phyloP scores from a whole-genome alignment of 2,329 filamentous ascomycete species.

The Nemania diffusa region DNA sequence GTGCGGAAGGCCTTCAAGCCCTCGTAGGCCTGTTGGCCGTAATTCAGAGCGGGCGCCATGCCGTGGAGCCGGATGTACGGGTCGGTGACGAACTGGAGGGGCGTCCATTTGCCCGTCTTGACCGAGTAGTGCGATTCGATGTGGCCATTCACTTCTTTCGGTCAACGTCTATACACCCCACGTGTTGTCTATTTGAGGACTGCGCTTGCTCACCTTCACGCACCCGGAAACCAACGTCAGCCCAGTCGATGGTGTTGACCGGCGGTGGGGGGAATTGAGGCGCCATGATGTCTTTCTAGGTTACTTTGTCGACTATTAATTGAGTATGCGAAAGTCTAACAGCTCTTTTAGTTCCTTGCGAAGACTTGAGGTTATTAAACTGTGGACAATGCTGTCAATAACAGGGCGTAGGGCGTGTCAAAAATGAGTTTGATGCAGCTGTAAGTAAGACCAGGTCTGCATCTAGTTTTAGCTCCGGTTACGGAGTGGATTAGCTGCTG shows the following conservation, averaged over 20 bases:
- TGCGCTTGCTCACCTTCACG: slow-evolving; percentile 76
- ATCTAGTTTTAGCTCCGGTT: slow-evolving; percentile 34
- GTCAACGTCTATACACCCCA: neutral
- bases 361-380: neutral
- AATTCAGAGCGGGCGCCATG: slow-evolving; percentile 95
- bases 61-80: slow-evolving; percentile 91
- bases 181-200: neutral
- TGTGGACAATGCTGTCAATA: neutral
- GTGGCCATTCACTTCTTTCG: slow-evolving; percentile 82
- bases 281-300: slow-evolving; percentile 50
- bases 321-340: neutral
- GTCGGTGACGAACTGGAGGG: slow-evolving; percentile 81
- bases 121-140: slow-evolving; percentile 86
- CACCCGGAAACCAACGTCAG: slow-evolving; percentile 90
- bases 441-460: too few species aligned
- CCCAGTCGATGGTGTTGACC: slow-evolving; percentile 89
- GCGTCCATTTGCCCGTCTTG: slow-evolving; percentile 79
- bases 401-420: slow-evolving; percentile 14
- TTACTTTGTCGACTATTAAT: neutral
- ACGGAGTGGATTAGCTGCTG: slow-evolving; percentile 22
- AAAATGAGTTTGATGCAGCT: too few species aligned
- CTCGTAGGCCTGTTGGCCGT: slow-evolving; percentile 97
- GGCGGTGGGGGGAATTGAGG: slow-evolving; percentile 77
- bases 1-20: slow-evolving; percentile 96
- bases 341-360: neutral